phyloP scores from a whole-genome alignment of 2,329 filamentous ascomycete species.

The Xylariaceae sp. region DNA sequence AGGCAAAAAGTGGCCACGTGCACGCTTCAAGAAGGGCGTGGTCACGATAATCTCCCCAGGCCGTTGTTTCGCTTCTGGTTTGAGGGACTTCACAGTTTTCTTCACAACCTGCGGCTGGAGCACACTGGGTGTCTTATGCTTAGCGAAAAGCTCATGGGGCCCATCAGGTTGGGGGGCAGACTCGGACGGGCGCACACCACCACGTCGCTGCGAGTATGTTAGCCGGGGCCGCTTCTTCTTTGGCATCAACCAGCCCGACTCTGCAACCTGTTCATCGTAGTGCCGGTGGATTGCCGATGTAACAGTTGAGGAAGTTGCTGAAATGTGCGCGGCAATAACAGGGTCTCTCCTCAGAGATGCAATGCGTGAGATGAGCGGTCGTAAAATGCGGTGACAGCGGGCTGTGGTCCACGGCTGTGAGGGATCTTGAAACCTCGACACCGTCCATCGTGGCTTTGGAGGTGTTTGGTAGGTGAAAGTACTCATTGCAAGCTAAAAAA shows the following conservation, averaged over 20 bases:
- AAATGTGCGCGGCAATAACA: constrained; percentile 1
- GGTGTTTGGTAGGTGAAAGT: constrained; percentile 15
- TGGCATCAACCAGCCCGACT: constrained; percentile 23
- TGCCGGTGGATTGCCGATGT: neutral
- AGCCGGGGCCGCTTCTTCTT: constrained; percentile 29
- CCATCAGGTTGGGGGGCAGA: neutral
- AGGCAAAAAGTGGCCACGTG: constrained; percentile 22
- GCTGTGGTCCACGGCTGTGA: constrained; percentile 37
- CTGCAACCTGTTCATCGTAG: constrained; percentile 7
- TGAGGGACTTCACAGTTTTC: constrained; percentile 16
- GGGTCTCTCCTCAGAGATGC: constrained; percentile 36
- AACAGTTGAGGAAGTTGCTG: neutral
- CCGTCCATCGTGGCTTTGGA: constrained; percentile 17
- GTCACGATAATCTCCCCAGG: constrained; percentile 25
- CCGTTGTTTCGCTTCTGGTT: constrained; percentile 9
- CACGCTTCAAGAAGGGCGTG: constrained; percentile 29
- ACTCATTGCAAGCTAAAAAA: neutral
- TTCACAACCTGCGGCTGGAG: constrained; percentile 7
- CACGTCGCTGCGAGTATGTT: constrained; percentile 29
- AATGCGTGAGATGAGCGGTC: constrained; percentile 40
- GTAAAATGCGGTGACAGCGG: constrained; percentile 40
- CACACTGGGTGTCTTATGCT: neutral
- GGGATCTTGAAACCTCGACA: constrained; percentile 14
- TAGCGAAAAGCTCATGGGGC: neutral
- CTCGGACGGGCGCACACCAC: constrained; percentile 1